Conservation (phyloP, 2,329 filamentous ascomycete species). For the Diaporthe velutina region DNA sequence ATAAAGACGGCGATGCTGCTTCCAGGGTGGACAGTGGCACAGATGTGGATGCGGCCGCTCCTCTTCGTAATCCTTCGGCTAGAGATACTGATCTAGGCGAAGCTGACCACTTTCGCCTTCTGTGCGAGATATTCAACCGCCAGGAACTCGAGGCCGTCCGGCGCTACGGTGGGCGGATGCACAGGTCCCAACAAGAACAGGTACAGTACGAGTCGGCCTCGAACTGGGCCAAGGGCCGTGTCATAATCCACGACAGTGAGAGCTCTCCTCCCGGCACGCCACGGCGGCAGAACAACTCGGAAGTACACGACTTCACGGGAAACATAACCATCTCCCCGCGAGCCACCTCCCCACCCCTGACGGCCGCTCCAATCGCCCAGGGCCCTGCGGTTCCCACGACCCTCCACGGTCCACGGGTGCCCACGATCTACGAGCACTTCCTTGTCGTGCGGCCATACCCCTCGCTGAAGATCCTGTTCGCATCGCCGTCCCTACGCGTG, state of each 20-base stretch:
- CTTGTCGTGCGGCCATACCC: constrained; percentile 76
- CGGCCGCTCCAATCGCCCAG: neutral
- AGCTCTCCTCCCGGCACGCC: constrained; percentile 39
- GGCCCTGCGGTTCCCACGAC: neutral
- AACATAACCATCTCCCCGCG: constrained; percentile 23
- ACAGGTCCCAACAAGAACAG: constrained; percentile 61
- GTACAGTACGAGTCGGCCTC: constrained; percentile 41
- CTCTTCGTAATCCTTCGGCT: neutral
- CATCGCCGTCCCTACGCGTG: constrained; percentile 75
- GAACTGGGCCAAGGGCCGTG: constrained; percentile 57
- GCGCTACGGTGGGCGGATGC: constrained; percentile 73
- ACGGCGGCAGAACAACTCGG: constrained; percentile 25
- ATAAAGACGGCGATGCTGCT: neutral
- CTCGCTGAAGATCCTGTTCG: constrained; percentile 76
- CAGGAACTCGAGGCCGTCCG: constrained; percentile 75
- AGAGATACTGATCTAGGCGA: constrained; percentile 15
- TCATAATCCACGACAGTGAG: constrained; percentile 49
- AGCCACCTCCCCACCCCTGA: neutral
- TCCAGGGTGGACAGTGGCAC: constrained; percentile 8
- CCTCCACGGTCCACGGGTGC: constrained; percentile 12
- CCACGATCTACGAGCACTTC: constrained; percentile 68
- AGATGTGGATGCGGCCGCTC: neutral
- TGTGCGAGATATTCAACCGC: constrained; percentile 78
- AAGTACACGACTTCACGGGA: constrained; percentile 25
- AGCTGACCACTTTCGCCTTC: constrained; percentile 71